phyloP scores from a whole-genome alignment of 345 rosid species.

The Gynandropsis gynandra region DNA sequence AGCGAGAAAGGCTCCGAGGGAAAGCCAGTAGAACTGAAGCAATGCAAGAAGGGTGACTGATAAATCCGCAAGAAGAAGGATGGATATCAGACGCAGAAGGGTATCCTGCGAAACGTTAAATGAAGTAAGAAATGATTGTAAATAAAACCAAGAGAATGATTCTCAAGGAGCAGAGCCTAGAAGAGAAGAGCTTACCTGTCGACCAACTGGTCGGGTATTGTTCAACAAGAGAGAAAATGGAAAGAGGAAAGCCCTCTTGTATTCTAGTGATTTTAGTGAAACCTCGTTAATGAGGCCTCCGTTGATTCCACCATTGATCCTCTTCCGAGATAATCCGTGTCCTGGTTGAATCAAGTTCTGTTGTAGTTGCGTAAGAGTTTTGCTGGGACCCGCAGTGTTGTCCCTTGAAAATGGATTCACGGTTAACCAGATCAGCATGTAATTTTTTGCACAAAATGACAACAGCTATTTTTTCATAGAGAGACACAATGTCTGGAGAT shows the following conservation, averaged over 20 bases:
- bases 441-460: not conserved
- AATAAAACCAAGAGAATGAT: not conserved
- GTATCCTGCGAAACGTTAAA: conserved; percentile 54
- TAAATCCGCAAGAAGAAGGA: conserved; percentile 84
- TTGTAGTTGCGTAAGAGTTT: conserved; percentile 45
- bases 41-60: conserved; percentile 74
- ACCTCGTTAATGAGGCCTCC: conserved; percentile 79
- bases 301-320: conserved; percentile 77
- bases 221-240: conserved; percentile 72
- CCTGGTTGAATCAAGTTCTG: conserved; percentile 46
- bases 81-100: conserved; percentile 65
- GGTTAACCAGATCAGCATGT: conserved; percentile 16
- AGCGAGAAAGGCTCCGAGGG: conserved; percentile 77
- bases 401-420: conserved; percentile 37
- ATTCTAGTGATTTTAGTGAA: conserved; percentile 64
- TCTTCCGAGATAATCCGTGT: conserved; percentile 72
- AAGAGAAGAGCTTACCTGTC: conserved; percentile 49
- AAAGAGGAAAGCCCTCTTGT: conserved; percentile 60
- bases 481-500: conserved; percentile 11
- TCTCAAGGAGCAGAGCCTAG: conserved; percentile 7
- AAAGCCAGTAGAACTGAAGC: conserved; percentile 90
- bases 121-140: not conserved
- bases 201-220: conserved; percentile 85
- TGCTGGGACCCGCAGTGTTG: conserved; percentile 35
- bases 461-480: not conserved